Base-by-base conservation (phyloP, 352 stramenopile genomes). In the Globisporangium parvum region DNA sequence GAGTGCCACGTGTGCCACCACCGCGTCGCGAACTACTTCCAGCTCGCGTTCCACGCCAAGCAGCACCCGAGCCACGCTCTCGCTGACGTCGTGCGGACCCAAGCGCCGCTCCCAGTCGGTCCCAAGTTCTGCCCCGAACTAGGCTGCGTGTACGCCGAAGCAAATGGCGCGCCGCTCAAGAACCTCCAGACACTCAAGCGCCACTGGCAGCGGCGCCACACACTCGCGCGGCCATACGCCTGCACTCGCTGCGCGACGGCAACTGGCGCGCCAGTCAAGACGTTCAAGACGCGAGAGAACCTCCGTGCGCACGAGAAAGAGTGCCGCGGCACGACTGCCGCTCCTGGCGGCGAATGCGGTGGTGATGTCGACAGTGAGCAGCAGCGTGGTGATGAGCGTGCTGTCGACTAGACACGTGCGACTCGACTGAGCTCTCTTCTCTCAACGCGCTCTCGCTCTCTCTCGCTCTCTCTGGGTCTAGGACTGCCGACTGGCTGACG, bases 141-240 rank as follows among this genome's bases (percentile, higher is more conserved):
- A 0, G 53, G 67, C n/a, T 88, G 77, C 28, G 75, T 84, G 48
- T 87, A 84, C 51, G 65, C 67, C 2, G 62, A 75, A 47, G 52
- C 64, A 6, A 65, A 55, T 14, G 73, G 64, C n/a, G 69, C 64
- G 63, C 79, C 75, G 41, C 69, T 88, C 55, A 69, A 73, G 52
- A 88, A 79, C n/a, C 59, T 88, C 28, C 77, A 86, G 56, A 88
- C 77, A 8, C 63, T 86, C 53, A 88, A 88, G 54, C 77, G 77
- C n/a, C 77, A 88, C 55, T 88, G 75, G 75, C 77, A 86, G 54
- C 77, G 77, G 8, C 69, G 75, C 0, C 77, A 88, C 57, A 75
- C 86, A 58, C 69, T 45, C 18, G 62, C 68, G 1, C 69, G 77
- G 2, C 77, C 77, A n/a, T 82, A 85, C 55, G 56, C 66, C 41